Conservation (phyloP, 108 stramenopile species). For the Cyclotella sp. region DNA sequence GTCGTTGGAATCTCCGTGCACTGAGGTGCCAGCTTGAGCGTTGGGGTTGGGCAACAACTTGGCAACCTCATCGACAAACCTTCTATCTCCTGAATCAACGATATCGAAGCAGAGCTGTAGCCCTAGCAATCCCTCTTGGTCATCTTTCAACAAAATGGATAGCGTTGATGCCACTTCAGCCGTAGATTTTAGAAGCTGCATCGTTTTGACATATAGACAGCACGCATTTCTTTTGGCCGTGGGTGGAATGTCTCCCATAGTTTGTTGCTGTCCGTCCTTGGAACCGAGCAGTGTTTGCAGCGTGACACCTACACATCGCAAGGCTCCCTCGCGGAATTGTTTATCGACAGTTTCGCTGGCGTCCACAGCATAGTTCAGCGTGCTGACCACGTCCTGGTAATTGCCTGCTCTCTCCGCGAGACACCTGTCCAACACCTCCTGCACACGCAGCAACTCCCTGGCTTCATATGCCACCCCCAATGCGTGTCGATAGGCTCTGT, state of each 20-base stretch:
- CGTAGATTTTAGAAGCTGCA: constrained; percentile 2
- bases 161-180: background rate
- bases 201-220: constrained; percentile 10
- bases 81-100: constrained; percentile 93
- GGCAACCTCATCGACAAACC: constrained; percentile 85
- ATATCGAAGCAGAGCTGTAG: constrained; percentile 97
- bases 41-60: constrained; percentile 31
- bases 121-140: constrained; percentile 83
- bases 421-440: background rate
- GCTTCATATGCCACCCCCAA: constrained; percentile 97
- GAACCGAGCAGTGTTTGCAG: background rate
- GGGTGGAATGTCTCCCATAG: background rate
- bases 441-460: constrained; percentile 31
- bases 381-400: background rate
- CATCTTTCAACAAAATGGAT: background rate
- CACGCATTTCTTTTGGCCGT: background rate
- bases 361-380: constrained; percentile 62
- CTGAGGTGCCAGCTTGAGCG: constrained; percentile 10
- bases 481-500: constrained; percentile 89
- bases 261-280: background rate
- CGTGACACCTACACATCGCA: constrained; percentile 11
- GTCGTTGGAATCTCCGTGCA: background rate
- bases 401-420: constrained; percentile 62
- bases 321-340: constrained; percentile 8
- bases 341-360: constrained; percentile 59